Evolutionary conservation across 2,329 filamentous ascomycete genomes (phyloP).

Genomic region (Magnaporthiopsis incrustans): DNA sequence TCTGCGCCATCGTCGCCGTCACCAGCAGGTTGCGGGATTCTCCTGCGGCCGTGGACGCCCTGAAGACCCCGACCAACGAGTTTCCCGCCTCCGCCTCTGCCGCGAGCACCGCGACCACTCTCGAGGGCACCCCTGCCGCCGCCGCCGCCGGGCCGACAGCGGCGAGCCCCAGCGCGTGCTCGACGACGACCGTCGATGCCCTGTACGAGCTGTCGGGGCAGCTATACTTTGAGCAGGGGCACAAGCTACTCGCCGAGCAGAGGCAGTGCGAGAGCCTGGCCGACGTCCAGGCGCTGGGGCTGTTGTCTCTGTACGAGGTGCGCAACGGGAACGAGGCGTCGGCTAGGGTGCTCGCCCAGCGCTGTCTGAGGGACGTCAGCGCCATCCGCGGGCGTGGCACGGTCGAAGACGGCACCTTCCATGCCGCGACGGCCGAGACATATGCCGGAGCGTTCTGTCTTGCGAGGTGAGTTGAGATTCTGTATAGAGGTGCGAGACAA

Average conservation of each 20-base stretch:
- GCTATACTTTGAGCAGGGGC: slow-evolving; percentile 1
- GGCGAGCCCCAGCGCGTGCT: background rate
- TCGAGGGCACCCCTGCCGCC: background rate
- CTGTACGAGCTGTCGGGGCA: background rate
- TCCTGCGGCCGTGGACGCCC: too few species aligned
- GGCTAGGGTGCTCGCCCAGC: background rate
- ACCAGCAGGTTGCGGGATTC: slow-evolving; percentile 2
- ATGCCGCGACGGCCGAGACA: background rate
- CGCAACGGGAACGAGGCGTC: background rate
- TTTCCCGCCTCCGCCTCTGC: background rate
- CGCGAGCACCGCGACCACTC: background rate
- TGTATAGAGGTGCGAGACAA: background rate
- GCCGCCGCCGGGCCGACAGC: background rate
- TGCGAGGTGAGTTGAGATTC: background rate
- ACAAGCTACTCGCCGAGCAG: slow-evolving; percentile 2
- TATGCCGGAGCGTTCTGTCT: background rate
- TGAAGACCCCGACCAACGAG: background rate
- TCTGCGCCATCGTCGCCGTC: slow-evolving; percentile 30
- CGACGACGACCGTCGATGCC: background rate
- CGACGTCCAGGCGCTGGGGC: slow-evolving; percentile 3
- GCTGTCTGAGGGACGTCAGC: background rate
- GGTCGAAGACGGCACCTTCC: background rate
- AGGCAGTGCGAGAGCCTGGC: slow-evolving; percentile 2
- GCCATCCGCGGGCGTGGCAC: background rate
- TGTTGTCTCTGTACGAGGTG: background rate